A percentile compares a stretch with the other conserved stretches of the same genome.
Conservation (phyloP, 139 green algal species). For the Desmodesmus armatus region DNA sequence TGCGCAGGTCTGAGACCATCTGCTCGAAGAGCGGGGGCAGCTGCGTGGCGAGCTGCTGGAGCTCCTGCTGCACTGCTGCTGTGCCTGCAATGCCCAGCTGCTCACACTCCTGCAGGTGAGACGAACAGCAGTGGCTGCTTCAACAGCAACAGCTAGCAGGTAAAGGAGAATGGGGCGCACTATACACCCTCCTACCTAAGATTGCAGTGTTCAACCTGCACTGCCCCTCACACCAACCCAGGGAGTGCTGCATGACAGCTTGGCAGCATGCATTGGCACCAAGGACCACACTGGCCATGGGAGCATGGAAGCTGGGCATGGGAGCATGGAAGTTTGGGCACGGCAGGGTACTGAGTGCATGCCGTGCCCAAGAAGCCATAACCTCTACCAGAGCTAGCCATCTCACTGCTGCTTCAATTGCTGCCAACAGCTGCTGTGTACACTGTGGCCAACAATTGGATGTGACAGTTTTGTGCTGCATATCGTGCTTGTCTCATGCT, state of each 20-base stretch:
- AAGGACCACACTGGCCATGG: too few species aligned
- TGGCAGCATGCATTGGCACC: too few species aligned
- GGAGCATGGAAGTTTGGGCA: too few species aligned
- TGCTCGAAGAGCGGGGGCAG: constrained; percentile 59
- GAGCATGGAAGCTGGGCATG: too few species aligned
- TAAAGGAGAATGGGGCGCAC: too few species aligned
- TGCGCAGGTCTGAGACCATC: constrained; percentile 47
- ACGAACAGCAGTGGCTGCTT: constrained; percentile 4
- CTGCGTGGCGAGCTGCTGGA: constrained; percentile 58
- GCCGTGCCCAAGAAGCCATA: neutral
- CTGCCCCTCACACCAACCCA: too few species aligned
- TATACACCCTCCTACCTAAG: too few species aligned
- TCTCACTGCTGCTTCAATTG: too few species aligned
- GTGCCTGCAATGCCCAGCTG: constrained; percentile 57
- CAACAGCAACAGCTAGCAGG: too few species aligned
- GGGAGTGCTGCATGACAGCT: too few species aligned
- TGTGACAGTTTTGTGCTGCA: neutral
- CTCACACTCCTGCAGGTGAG: constrained; percentile 61
- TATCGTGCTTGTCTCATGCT: neutral
- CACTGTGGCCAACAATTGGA: neutral
- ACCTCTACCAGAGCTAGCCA: neutral
- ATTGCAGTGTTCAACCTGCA: too few species aligned
- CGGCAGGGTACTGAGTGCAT: neutral
- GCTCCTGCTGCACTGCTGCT: constrained; percentile 52
- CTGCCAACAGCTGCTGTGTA: neutral